Percentiles rank a stretch among this genome's conserved stretches.
Conservation (phyloP, 2,329 filamentous ascomycete species). For the Sclerotinia borealis region DNA sequence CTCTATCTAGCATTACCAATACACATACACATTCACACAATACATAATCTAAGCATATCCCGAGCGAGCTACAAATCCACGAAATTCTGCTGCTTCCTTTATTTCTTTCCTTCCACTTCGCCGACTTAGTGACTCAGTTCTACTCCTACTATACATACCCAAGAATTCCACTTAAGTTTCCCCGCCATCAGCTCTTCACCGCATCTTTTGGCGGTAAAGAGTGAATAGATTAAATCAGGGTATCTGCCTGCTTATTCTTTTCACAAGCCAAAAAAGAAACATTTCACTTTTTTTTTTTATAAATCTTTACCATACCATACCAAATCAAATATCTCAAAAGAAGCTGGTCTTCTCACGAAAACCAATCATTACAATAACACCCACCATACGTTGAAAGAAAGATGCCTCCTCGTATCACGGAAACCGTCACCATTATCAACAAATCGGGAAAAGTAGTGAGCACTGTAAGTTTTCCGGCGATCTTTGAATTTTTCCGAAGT, state of each 20-base stretch:
- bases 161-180: conserved; percentile 2
- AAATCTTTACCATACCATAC: neutral
- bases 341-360: conserved; percentile 7
- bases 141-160: neutral
- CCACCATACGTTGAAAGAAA: neutral
- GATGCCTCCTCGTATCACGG: conserved; percentile 38
- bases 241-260: neutral
- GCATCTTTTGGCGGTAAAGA: conserved; percentile 12
- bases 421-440: conserved; percentile 87
- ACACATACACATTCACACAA: neutral
- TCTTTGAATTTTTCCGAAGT: conserved; percentile 6
- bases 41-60: neutral
- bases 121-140: neutral
- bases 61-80: neutral
- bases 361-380: neutral
- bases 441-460: conserved; percentile 86
- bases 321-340: too few relatives aligned
- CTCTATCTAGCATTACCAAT: neutral
- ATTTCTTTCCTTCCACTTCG: neutral
- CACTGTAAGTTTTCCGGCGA: conserved; percentile 58
- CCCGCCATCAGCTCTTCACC: conserved; percentile 6
- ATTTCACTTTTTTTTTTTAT: neutral
- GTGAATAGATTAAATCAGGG: neutral
- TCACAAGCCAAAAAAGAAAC: conserved; percentile 4
- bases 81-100: neutral